Conservation (phyloP, 2,329 filamentous ascomycete genomes). For the Cladophialophora bantiana region DNA sequence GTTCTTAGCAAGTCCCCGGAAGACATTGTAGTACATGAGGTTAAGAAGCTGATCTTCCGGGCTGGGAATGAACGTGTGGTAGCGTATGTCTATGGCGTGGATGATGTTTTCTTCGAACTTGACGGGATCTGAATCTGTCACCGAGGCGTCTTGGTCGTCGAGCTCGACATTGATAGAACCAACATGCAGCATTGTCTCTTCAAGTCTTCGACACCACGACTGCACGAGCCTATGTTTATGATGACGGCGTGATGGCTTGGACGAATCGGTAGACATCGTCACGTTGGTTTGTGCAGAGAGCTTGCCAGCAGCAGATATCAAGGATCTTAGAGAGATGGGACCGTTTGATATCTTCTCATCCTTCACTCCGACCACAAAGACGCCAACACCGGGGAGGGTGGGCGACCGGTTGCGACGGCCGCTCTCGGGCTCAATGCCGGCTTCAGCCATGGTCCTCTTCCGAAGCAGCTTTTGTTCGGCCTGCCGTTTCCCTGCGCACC, state of each 20-base stretch:
- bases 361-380: slow-evolving; percentile 13
- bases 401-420: not conserved
- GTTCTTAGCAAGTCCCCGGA: slow-evolving; percentile 45
- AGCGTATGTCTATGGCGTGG: not conserved
- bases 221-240: slow-evolving; percentile 12
- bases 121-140: slow-evolving; percentile 19
- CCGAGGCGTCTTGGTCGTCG: not conserved
- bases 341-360: not conserved
- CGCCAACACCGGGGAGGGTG: slow-evolving; percentile 15
- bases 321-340: slow-evolving; percentile 14
- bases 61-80: slow-evolving; percentile 5
- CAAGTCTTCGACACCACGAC: slow-evolving; percentile 24
- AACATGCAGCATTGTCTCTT: slow-evolving; percentile 10
- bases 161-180: not conserved
- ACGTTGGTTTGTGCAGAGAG: not conserved
- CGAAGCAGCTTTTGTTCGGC: slow-evolving; percentile 16
- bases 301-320: slow-evolving; percentile 7
- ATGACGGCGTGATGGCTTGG: not conserved
- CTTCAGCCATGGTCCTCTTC: slow-evolving; percentile 1
- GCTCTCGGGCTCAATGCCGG: not conserved
- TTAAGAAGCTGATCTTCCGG: slow-evolving; percentile 44
- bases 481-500: slow-evolving; percentile 26
- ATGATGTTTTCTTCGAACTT: slow-evolving; percentile 22
- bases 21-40: slow-evolving; percentile 47
- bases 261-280: not conserved